Evolutionary conservation across 345 rosid genomes (phyloP).

Genomic region (Alliaria petiolata): DNA sequence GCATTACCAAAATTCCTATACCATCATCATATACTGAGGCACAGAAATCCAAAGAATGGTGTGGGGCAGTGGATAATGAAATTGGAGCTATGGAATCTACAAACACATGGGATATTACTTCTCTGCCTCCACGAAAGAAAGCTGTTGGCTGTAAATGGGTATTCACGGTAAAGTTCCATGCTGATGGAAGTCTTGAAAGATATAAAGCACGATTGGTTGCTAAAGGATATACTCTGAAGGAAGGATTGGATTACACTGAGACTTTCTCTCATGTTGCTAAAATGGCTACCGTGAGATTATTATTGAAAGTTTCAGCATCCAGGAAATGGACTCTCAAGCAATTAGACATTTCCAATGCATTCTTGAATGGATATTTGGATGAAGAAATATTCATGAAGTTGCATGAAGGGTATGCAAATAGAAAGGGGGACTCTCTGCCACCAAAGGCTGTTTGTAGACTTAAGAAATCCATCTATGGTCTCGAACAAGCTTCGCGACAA

Average conservation of each 20-base stretch:
- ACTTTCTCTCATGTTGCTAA: neutral
- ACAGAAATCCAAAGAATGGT: neutral
- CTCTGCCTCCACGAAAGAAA: neutral
- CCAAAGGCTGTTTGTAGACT: too few relatives aligned
- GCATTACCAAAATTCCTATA: too few relatives aligned
- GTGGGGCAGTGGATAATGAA: neutral
- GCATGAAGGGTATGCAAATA: neutral
- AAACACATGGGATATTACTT: neutral
- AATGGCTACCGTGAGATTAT: rapidly evolving
- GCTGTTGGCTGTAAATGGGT: neutral
- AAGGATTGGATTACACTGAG: too few relatives aligned
- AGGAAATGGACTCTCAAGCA: neutral
- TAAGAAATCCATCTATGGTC: too few relatives aligned
- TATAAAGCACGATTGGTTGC: neutral
- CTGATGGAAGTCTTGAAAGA: neutral
- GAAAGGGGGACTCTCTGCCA: neutral
- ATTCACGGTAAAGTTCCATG: neutral
- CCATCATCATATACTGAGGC: neutral
- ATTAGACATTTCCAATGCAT: neutral
- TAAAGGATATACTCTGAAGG: too few relatives aligned
- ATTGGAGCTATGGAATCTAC: neutral
- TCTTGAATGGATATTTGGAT: neutral
- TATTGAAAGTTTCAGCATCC: rapidly evolving
- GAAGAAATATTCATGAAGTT: neutral
- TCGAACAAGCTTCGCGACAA: neutral